Conservation (phyloP, 2,329 filamentous ascomycete genomes). For the Fusarium virguliforme region DNA sequence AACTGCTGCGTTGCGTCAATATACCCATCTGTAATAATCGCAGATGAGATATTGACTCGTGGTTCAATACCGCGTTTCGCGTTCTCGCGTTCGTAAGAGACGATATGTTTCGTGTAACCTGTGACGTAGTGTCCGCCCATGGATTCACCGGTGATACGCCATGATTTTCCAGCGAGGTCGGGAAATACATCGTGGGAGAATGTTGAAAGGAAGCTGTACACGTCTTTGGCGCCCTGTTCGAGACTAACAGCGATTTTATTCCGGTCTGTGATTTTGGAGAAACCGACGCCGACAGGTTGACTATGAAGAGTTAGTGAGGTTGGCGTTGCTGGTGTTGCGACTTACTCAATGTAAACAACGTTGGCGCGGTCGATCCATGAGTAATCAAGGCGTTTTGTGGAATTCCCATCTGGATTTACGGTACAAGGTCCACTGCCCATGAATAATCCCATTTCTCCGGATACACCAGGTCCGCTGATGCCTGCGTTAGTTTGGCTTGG, state of each 20-base stretch:
- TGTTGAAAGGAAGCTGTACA: slow-evolving; percentile 21
- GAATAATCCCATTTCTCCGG: slow-evolving; percentile 36
- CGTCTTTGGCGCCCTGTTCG: slow-evolving; percentile 28
- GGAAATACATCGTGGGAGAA: slow-evolving; percentile 31
- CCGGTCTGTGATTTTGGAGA: slow-evolving; percentile 37
- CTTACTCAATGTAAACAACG: slow-evolving; percentile 37
- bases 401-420: slow-evolving; percentile 28
- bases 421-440: slow-evolving; percentile 37
- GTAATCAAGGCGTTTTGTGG: slow-evolving; percentile 25
- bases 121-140: slow-evolving; percentile 44
- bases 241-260: slow-evolving; percentile 28
- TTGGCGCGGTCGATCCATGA: slow-evolving; percentile 38
- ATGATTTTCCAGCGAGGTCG: slow-evolving; percentile 19
- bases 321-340: too few relatives aligned
- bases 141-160: slow-evolving; percentile 40
- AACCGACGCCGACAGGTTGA: slow-evolving; percentile 37
- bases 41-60: slow-evolving; percentile 16
- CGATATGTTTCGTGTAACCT: slow-evolving; percentile 29
- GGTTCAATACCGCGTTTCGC: not conserved
- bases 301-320: slow-evolving; percentile 13
- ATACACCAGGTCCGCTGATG: slow-evolving; percentile 26
- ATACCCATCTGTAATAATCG: slow-evolving; percentile 35
- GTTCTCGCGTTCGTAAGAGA: slow-evolving; percentile 15
- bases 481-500: too few relatives aligned
- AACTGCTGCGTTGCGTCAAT: slow-evolving; percentile 31